Evolutionary conservation across 768 basidiomycete species (phyloP), one percentile per base, ranked within the genome.

Genomic region (Leccinum pellstonianum): DNA sequence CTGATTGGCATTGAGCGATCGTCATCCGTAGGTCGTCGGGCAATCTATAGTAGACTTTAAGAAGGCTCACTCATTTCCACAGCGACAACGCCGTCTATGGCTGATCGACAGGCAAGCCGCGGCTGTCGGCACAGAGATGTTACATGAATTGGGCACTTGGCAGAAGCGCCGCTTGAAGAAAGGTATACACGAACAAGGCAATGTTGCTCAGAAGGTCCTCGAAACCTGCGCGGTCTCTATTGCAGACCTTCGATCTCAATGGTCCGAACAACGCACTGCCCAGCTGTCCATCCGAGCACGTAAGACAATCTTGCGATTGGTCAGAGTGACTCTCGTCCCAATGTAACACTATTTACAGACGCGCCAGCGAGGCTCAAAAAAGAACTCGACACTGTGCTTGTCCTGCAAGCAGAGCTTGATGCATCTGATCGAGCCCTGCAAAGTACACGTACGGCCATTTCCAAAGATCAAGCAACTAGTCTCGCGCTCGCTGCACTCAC

Each of bases 1-100:
- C 59, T 81, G 1, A 79, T 80, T 29, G 65, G 68, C 0, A 65
- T 77, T 23, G 67, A 72, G 0, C 62, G 75, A 12, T 55, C 61
- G 0, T 77, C 71, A 7, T 69, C 66, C 11, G 79, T 80, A 63
- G 25, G 71, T 68, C 17, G 9, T 17, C 0, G 11, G 9, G 15
- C 19, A 41, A 17, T 25, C n/a, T 25, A n/a, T 41, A 27, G 27
- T 27, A 27, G 27, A 27, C 27, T 27, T 27, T 27, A 27, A 27
- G 27, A 27, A 27, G 27, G 27, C 27, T 27, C 14, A 41, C 23
- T 25, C 21, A 25, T n/a, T 55, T 38, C 15, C 8, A 8, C 38
- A 54, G 54, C 4, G 25, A 1, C 35, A 54, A n/a, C 17, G 25
- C 37, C 17, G 38, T 15, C 7, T 54, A 19, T 54, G 54, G 54